Evolutionary conservation across 495 filamentous ascomycete species (phyloP), one percentile per base, ranked within the genome.

Genomic region (Chaetomium tenue): DNA sequence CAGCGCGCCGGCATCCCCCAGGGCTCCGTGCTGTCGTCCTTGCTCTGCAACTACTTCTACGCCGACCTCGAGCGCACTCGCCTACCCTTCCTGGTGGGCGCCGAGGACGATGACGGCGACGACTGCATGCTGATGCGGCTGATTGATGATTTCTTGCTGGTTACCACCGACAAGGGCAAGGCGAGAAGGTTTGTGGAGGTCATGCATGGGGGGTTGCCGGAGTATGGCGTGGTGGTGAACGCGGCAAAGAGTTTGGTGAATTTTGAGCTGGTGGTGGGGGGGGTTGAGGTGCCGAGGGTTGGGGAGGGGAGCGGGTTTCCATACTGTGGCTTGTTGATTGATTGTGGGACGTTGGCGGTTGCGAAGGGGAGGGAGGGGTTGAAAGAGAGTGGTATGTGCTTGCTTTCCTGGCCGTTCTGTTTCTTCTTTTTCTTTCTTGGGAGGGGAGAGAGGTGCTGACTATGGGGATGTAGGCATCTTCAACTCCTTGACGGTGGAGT

Each of bases 1-100:
- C 94, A 98, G 69, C 92, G 88, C 69, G 79, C 83, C 39, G 94
- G 94, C 16, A 97, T 98, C 25, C 92, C 94, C 0, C 94, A 98
- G 74, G 94, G 94, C 42, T 96, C 92, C 0, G 82, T 96, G 0
- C 71, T 98, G 26, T 97, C 92, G 12, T 89, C 85, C 55, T 79
- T 91, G 37, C 81, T 98, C 0, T 97, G 95, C 81, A 98, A 92
- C 72, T 91, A 93, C 71, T 96, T 97, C 72, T 98, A 97, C 71
- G 93, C 89, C 5, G 85, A 92, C 65, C 81, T 98, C 3, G 95
- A 98, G 74, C 68, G 78, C 4, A 76, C 87, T 25, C 75, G 86
- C 3, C 77, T 98, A 4, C 71, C 75, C 2, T 98, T 97, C 70
- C 72, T 93, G 11, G 53, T 6, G 18, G 33, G 37, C 4, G 30